Evolutionary conservation across 208 protist species (phyloP).

Genomic region (Trypanosoma brucei): DNA sequence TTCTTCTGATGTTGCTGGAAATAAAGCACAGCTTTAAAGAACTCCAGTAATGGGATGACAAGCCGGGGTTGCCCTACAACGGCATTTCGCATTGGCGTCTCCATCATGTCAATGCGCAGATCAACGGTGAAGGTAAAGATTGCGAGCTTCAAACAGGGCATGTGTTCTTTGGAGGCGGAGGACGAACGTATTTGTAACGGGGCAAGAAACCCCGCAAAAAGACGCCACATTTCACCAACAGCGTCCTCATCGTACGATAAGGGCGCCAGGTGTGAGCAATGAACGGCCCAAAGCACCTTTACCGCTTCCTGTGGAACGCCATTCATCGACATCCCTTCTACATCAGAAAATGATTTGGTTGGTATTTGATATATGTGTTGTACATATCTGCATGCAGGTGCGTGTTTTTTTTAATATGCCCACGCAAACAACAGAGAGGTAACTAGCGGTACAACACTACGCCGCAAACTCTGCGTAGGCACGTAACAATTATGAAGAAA

Average conservation of each 20-base stretch:
- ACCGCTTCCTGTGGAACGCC: constrained; percentile 25
- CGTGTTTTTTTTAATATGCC: too few relatives aligned
- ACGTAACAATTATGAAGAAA: too few relatives aligned
- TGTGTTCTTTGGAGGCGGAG: constrained; percentile 4
- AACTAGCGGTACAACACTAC: too few relatives aligned
- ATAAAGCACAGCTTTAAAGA: constrained; percentile 57
- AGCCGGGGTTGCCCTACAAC: constrained; percentile 53
- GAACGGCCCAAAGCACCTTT: constrained; percentile 53
- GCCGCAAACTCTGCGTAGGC: too few relatives aligned
- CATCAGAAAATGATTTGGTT: not conserved
- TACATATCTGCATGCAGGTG: too few relatives aligned
- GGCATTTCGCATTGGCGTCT: constrained; percentile 37
- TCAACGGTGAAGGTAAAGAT: constrained; percentile 22
- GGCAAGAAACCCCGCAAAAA: constrained; percentile 53
- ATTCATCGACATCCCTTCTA: constrained; percentile 20
- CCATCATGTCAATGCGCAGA: constrained; percentile 22
- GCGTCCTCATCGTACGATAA: constrained; percentile 51
- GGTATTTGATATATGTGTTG: too few relatives aligned
- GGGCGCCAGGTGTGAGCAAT: constrained; percentile 42
- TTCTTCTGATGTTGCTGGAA: constrained; percentile 18
- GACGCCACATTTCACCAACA: constrained; percentile 64
- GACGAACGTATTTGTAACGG: constrained; percentile 34
- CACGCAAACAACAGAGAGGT: too few relatives aligned
- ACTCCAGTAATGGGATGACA: constrained; percentile 65
- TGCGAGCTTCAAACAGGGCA: not conserved